Conservation (phyloP, 164 flowering plant genomes). For the Saururus chinensis region DNA sequence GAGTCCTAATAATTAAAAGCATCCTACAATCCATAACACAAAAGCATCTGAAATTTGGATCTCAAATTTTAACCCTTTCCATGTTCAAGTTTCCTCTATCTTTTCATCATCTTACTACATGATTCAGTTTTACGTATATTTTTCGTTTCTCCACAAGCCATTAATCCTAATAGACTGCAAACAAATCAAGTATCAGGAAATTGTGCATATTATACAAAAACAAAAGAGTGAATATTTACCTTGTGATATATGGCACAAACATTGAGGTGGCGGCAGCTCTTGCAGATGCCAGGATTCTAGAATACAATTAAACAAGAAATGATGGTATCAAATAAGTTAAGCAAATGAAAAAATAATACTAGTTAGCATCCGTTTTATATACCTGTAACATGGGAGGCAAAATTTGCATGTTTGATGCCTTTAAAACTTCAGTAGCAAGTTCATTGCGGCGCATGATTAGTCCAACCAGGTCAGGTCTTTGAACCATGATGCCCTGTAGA, state of each 20-base stretch:
- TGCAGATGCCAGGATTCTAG: constrained; percentile 67
- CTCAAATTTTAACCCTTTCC: background rate
- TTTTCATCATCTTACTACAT: background rate
- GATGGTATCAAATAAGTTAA: constrained; percentile 6
- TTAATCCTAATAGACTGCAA: too few species aligned
- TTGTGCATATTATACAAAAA: background rate
- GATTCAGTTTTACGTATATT: background rate
- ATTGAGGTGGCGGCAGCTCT: constrained; percentile 78
- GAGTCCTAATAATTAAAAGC: too few species aligned
- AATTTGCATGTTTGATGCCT: constrained; percentile 61
- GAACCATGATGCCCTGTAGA: constrained; percentile 59
- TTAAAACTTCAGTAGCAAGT: constrained; percentile 71
- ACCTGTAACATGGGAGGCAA: constrained; percentile 86
- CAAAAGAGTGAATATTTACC: constrained; percentile 31
- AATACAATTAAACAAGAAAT: constrained; percentile 10
- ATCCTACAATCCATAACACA: too few species aligned
- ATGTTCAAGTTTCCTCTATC: background rate
- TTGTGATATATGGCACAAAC: constrained; percentile 78
- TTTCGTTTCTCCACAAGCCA: background rate
- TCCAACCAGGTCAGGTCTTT: constrained; percentile 81
- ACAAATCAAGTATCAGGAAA: background rate
- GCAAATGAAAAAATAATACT: constrained; percentile 2
- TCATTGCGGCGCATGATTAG: constrained; percentile 97
- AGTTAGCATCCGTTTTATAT: constrained; percentile 6
- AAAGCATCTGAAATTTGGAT: too few species aligned